Percentiles rank a stretch among this genome's conserved stretches.
Conservation (phyloP, 257 asterid genomes). For the Paulownia fortunei region DNA sequence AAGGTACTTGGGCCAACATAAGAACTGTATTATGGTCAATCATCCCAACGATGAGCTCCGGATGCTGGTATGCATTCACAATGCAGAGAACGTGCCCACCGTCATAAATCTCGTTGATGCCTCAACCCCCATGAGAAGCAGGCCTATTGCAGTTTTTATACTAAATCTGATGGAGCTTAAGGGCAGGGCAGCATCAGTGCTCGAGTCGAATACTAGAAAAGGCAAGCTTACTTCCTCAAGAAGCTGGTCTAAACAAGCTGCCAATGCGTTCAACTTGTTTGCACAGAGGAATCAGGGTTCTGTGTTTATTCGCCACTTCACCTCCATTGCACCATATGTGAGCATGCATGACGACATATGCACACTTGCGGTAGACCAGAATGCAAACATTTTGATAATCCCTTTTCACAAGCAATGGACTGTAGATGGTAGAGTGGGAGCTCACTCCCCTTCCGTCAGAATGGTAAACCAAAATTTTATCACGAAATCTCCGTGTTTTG, state of each 20-base stretch:
- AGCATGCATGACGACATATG: constrained; percentile 78
- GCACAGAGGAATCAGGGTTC: constrained; percentile 29
- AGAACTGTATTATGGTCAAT: constrained; percentile 45
- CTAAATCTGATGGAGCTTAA: constrained; percentile 63
- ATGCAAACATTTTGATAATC: constrained; percentile 50
- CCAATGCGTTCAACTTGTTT: constrained; percentile 52
- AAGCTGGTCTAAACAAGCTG: constrained; percentile 49
- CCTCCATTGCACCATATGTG: constrained; percentile 60
- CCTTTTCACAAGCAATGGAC: constrained; percentile 70
- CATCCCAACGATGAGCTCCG: constrained; percentile 51
- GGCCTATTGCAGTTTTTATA: constrained; percentile 47
- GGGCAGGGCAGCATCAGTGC: constrained; percentile 57
- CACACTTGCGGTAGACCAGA: constrained; percentile 50
- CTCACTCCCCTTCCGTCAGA: constrained; percentile 41
- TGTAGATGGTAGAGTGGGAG: constrained; percentile 44
- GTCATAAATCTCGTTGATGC: constrained; percentile 57
- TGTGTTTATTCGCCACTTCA: constrained; percentile 51
- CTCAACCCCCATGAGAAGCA: constrained; percentile 40
- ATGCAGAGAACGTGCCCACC: constrained; percentile 54
- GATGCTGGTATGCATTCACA: constrained; percentile 53
- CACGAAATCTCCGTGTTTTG: constrained; percentile 63
- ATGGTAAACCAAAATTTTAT: constrained; percentile 60
- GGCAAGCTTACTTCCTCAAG: constrained; percentile 38
- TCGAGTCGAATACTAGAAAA: constrained; percentile 37
- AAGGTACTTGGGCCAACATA: constrained; percentile 42